A percentile compares a stretch with the other conserved stretches of the same genome.
phyloP scores from a whole-genome alignment of 2,329 filamentous ascomycete species.

The Colletotrichum sp. region DNA sequence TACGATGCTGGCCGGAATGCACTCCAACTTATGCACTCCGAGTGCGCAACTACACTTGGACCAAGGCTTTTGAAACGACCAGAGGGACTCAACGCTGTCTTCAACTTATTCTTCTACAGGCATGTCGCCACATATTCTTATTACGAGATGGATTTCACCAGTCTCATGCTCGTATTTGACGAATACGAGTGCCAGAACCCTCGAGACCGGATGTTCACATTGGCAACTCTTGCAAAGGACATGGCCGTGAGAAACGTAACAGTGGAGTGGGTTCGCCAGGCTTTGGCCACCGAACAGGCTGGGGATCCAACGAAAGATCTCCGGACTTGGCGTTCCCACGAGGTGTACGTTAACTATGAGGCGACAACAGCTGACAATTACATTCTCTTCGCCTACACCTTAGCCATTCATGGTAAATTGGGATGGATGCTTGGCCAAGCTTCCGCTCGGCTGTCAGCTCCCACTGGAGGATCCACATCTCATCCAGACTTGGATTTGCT shows the following conservation, averaged over 20 bases:
- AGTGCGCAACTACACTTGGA: not conserved
- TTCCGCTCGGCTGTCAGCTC: not conserved
- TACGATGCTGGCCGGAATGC: not conserved
- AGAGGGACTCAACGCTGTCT: not conserved
- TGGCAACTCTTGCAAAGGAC: not conserved
- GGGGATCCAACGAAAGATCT: not conserved
- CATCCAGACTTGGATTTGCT: not conserved
- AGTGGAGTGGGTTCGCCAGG: not conserved
- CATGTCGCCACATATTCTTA: not conserved
- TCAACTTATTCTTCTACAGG: not conserved
- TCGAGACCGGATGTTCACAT: not conserved
- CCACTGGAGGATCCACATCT: rapidly evolving
- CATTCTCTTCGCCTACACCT: not conserved
- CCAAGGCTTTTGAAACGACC: not conserved
- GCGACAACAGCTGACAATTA: not conserved
- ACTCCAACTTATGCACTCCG: not conserved
- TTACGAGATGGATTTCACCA: not conserved
- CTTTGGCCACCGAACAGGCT: not conserved
- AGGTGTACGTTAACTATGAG: not conserved
- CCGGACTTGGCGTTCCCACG: not conserved
- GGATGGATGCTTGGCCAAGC: not conserved
- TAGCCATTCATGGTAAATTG: not conserved
- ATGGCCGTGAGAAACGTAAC: not conserved
- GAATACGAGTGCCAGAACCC: not conserved
- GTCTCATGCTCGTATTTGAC: not conserved